phyloP scores from a whole-genome alignment of 73 alveolate genomes.

The Effrenium voratum region DNA sequence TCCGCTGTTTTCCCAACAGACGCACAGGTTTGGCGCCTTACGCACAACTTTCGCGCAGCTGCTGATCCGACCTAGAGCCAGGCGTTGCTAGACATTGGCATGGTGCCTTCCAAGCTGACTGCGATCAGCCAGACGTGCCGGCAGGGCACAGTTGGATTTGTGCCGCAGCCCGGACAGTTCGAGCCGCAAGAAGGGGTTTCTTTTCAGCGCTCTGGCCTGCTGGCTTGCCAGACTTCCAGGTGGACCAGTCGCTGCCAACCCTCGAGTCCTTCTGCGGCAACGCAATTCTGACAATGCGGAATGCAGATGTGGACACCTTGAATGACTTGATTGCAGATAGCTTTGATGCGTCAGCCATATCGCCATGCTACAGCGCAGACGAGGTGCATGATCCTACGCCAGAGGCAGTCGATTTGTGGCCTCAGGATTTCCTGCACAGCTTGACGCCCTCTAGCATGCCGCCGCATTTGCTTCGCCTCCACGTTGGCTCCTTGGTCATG shows the following conservation, averaged over 20 bases:
- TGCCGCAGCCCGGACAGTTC: no score
- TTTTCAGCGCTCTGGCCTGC: no score
- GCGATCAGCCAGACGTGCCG: no score
- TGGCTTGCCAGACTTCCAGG: no score
- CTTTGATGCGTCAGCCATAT: neutral
- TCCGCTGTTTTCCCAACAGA: no score
- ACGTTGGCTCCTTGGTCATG: neutral
- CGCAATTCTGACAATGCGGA: constrained; percentile 2
- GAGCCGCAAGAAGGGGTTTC: no score
- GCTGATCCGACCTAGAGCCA: no score
- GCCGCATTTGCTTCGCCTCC: neutral
- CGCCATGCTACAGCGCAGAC: neutral
- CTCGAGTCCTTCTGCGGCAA: neutral
- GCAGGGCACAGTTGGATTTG: no score
- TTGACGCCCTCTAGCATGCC: neutral
- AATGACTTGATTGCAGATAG: neutral
- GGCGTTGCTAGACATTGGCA: no score
- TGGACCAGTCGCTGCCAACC: neutral
- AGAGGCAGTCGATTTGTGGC: neutral
- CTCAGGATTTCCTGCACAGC: neutral
- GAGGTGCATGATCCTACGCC: neutral
- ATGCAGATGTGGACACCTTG: neutral
- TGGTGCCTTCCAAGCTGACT: no score
- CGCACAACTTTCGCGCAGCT: no score
- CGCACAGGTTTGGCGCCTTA: no score